phyloP scores from a whole-genome alignment of 1,284 basidiomycete species.

The Heterobasidion irregulare region DNA sequence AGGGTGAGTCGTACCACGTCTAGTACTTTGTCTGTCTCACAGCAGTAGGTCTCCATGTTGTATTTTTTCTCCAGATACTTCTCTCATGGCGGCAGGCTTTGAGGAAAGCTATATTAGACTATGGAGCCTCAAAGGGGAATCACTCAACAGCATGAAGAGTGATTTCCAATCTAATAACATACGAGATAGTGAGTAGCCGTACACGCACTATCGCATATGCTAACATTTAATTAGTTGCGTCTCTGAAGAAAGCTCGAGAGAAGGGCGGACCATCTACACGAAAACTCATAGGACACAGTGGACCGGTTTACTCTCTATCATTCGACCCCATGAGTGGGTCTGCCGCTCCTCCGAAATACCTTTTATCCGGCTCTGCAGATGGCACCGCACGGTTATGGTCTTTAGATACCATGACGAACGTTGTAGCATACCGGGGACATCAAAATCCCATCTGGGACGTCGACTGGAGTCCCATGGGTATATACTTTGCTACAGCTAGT shows the following conservation, averaged over 20 bases:
- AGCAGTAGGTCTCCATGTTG: conserved; percentile 72
- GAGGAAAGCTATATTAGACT: conserved; percentile 92
- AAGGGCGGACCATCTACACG: conserved; percentile 78
- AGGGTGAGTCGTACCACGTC: conserved; percentile 46
- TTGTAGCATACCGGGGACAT: conserved; percentile 94
- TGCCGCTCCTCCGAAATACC: conserved; percentile 75
- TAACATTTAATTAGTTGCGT: conserved; percentile 33
- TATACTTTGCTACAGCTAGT: conserved; percentile 97
- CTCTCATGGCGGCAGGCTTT: conserved; percentile 95
- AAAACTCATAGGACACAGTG: conserved; percentile 94
- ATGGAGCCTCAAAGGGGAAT: conserved; percentile 94
- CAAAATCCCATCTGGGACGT: conserved; percentile 99
- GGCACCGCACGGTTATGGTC: conserved; percentile 92
- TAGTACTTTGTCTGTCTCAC: not conserved
- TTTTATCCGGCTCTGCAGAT: conserved; percentile 93
- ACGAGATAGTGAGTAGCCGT: conserved; percentile 51
- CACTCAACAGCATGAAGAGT: conserved; percentile 69
- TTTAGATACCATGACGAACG: conserved; percentile 88
- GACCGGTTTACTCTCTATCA: conserved; percentile 89
- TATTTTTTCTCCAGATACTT: conserved; percentile 86
- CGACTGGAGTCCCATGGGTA: conserved; percentile 94
- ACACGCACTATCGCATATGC: too few species aligned
- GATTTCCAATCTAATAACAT: conserved; percentile 65
- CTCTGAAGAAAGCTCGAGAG: conserved; percentile 61
- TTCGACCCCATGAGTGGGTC: conserved; percentile 93